phyloP scores from a whole-genome alignment of 108 stramenopile genomes.

The Bacterosira constricta region DNA sequence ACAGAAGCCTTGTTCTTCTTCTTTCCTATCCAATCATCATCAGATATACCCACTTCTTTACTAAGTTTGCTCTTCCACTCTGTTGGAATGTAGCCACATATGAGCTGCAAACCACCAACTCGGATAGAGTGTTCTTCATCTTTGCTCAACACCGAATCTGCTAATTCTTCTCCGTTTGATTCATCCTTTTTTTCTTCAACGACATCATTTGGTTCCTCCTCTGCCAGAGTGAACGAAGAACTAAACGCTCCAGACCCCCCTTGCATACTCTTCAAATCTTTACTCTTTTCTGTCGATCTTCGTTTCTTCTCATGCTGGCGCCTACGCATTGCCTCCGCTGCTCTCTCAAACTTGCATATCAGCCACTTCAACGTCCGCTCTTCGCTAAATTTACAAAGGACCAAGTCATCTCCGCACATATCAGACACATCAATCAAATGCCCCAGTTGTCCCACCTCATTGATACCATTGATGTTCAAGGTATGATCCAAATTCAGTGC shows the following conservation, averaged over 20 bases:
- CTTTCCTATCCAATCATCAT: conserved; percentile 41
- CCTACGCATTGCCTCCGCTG: conserved; percentile 32
- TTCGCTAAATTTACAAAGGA: conserved; percentile 59
- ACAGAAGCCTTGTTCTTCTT: conserved; percentile 2
- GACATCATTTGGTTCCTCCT: conserved; percentile 16
- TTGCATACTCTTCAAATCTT: background rate
- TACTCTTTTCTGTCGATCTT: background rate
- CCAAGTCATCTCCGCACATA: conserved; percentile 55
- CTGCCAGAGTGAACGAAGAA: conserved; percentile 43
- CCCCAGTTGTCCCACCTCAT: conserved; percentile 47
- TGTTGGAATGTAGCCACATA: conserved; percentile 63
- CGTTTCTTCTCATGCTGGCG: conserved; percentile 19
- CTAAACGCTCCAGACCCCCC: conserved; percentile 44
- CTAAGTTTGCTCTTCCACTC: conserved; percentile 55
- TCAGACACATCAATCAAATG: conserved; percentile 60
- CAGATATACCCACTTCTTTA: conserved; percentile 28
- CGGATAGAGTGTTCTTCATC: conserved; percentile 32
- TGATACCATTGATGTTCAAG: conserved; percentile 9
- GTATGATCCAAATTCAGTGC: conserved; percentile 19
- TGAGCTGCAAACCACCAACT: conserved; percentile 47
- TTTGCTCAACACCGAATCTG: background rate
- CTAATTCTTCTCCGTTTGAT: background rate
- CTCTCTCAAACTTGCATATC: conserved; percentile 50
- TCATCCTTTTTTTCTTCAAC: background rate
- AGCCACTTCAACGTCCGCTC: conserved; percentile 58